These are phyloP conservation scores for Chlamydomonas reinhardtii DNA, from an alignment of 163 green algal species.

Conservation along the genomic window DNA sequence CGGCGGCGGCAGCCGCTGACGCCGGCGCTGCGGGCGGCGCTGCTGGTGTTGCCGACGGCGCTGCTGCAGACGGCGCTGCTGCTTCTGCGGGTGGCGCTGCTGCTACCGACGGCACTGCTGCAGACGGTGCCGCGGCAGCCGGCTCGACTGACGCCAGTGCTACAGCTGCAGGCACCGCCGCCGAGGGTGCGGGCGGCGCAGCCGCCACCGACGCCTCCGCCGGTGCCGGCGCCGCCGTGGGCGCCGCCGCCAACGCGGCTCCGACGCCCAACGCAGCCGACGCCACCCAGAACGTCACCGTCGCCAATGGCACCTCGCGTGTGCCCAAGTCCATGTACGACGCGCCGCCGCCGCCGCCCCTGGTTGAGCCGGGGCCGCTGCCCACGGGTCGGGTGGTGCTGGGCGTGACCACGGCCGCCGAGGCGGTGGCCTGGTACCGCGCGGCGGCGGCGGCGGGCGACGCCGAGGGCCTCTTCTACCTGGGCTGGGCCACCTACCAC, in stretches of 20 bases:
- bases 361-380: conserved; percentile 2
- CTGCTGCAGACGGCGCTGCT: too few relatives aligned
- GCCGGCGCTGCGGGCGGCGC: too few relatives aligned
- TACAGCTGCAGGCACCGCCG: too few relatives aligned
- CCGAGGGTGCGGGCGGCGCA: not conserved
- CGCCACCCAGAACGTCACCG: not conserved
- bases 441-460: conserved; percentile 34
- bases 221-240: not conserved
- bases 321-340: not conserved
- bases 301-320: not conserved
- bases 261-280: not conserved
- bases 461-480: conserved; percentile 54
- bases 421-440: conserved; percentile 39
- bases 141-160: not conserved
- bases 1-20: too few relatives aligned
- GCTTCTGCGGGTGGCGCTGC: too few relatives aligned
- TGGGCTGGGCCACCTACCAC: conserved; percentile 52
- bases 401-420: conserved; percentile 15
- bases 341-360: not conserved
- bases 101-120: too few relatives aligned
- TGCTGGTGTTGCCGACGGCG: too few relatives aligned
- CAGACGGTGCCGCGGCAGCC: too few relatives aligned
- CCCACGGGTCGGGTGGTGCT: conserved; percentile 1
- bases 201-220: not conserved
- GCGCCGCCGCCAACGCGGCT: not conserved